phyloP scores from a whole-genome alignment of 345 rosid genomes.

The Acer negundo region DNA sequence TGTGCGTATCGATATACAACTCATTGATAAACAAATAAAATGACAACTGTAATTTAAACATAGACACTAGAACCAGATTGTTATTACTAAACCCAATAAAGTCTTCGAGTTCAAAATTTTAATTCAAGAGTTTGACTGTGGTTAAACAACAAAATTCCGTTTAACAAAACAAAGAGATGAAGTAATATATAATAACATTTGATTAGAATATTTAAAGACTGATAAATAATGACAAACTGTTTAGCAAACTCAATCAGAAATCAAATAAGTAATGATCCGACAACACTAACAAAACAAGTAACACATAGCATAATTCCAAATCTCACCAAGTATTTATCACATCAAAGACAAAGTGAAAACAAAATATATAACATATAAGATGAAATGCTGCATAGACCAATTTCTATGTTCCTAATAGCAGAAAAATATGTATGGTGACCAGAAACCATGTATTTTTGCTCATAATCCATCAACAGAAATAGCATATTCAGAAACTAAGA shows the following conservation, averaged over 20 bases:
- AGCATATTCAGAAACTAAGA: constrained; percentile 18
- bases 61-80: background rate
- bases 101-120: background rate
- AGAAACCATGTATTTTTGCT: background rate
- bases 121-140: background rate
- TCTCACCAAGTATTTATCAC: too few relatives aligned
- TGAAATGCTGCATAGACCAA: too few relatives aligned
- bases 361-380: too few relatives aligned
- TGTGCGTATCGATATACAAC: background rate
- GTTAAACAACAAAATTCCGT: too few relatives aligned
- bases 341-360: too few relatives aligned
- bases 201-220: too few relatives aligned
- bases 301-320: too few relatives aligned
- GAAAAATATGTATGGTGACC: background rate
- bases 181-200: too few relatives aligned
- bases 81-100: background rate
- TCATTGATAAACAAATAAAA: background rate
- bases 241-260: too few relatives aligned
- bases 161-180: background rate
- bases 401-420: background rate
- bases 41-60: background rate
- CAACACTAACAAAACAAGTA: too few relatives aligned
- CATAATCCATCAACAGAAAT: background rate
- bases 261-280: too few relatives aligned
- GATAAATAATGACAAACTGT: too few relatives aligned